Evolutionary conservation across 208 protist species (phyloP).

Genomic region (Trypanosoma brucei): DNA sequence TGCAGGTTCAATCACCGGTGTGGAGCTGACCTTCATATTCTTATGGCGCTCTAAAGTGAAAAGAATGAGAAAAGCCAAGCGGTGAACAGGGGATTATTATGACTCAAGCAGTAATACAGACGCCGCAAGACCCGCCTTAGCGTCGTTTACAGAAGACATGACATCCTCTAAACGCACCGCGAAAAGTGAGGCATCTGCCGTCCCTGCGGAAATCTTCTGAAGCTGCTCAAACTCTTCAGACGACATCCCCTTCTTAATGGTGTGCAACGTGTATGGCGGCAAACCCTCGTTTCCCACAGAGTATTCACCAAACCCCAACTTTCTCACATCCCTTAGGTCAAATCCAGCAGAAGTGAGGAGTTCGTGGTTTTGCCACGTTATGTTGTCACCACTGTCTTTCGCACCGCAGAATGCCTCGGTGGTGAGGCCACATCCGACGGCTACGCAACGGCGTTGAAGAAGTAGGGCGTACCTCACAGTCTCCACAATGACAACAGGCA

Average conservation of each 20-base stretch:
- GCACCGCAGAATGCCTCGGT: constrained; percentile 44
- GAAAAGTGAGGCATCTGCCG: constrained; percentile 13
- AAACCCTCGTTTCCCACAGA: constrained; percentile 66
- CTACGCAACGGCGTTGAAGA: constrained; percentile 28
- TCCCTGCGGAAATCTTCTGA: constrained; percentile 4
- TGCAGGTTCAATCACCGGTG: too few species aligned
- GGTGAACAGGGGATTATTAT: neutral
- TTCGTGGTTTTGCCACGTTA: constrained; percentile 23
- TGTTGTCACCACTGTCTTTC: constrained; percentile 20
- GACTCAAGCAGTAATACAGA: constrained; percentile 22
- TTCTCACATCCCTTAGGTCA: constrained; percentile 13
- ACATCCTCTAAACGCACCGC: constrained; percentile 44
- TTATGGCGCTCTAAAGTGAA: neutral
- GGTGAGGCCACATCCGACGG: constrained; percentile 29
- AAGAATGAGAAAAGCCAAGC: neutral
- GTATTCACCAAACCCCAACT: constrained; percentile 22
- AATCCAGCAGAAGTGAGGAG: constrained; percentile 32
- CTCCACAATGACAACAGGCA: constrained; percentile 40
- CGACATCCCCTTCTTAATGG: constrained; percentile 21
- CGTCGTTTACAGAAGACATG: constrained; percentile 33
- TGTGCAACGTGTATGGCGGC: constrained; percentile 38
- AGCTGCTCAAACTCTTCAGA: constrained; percentile 21
- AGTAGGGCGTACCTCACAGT: constrained; percentile 37
- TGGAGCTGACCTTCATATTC: too few species aligned
- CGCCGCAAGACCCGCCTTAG: constrained; percentile 46